These are phyloP conservation scores for Aspergillus quadrilineatus DNA, from an alignment of 2,329 filamentous ascomycete genomes.

Conservation along the genomic window DNA sequence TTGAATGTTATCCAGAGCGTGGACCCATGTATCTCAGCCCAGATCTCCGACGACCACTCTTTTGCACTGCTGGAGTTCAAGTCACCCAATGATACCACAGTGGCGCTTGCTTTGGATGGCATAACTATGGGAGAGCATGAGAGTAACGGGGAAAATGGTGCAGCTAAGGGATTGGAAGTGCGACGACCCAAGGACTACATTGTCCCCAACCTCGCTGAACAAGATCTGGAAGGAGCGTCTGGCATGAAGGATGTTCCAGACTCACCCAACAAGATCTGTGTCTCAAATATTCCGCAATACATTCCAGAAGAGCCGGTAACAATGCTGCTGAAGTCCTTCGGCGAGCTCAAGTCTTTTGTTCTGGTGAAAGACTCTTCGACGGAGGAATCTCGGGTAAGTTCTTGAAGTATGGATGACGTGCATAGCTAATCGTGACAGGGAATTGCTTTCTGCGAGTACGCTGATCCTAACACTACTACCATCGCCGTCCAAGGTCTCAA, in stretches of 20 bases:
- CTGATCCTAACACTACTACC: slow-evolving; percentile 70
- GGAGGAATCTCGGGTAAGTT: slow-evolving; percentile 67
- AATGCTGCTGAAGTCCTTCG: slow-evolving; percentile 86
- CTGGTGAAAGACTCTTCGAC: slow-evolving; percentile 83
- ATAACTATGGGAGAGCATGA: slow-evolving; percentile 80
- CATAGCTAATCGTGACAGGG: slow-evolving; percentile 45
- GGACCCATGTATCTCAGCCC: slow-evolving; percentile 81
- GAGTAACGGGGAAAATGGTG: slow-evolving; percentile 51
- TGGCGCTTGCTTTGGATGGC: slow-evolving; percentile 85
- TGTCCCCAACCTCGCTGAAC: slow-evolving; percentile 75
- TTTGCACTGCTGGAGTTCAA: slow-evolving; percentile 94
- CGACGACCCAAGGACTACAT: slow-evolving; percentile 95
- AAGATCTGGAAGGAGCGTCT: slow-evolving; percentile 70
- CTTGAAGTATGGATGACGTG: too few species aligned
- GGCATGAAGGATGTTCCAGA: slow-evolving; percentile 82
- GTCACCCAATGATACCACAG: slow-evolving; percentile 79
- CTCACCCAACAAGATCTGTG: slow-evolving; percentile 90
- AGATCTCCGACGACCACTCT: slow-evolving; percentile 72
- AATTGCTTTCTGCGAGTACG: slow-evolving; percentile 95
- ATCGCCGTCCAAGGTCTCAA: slow-evolving; percentile 89
- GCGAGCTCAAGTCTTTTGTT: slow-evolving; percentile 87
- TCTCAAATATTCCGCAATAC: slow-evolving; percentile 84
- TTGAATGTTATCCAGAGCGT: slow-evolving; percentile 81
- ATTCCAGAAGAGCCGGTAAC: slow-evolving; percentile 88
- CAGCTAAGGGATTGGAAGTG: slow-evolving; percentile 64